Conservation (phyloP, 768 basidiomycete species). For the Xerocomus brunneocitrinus region DNA sequence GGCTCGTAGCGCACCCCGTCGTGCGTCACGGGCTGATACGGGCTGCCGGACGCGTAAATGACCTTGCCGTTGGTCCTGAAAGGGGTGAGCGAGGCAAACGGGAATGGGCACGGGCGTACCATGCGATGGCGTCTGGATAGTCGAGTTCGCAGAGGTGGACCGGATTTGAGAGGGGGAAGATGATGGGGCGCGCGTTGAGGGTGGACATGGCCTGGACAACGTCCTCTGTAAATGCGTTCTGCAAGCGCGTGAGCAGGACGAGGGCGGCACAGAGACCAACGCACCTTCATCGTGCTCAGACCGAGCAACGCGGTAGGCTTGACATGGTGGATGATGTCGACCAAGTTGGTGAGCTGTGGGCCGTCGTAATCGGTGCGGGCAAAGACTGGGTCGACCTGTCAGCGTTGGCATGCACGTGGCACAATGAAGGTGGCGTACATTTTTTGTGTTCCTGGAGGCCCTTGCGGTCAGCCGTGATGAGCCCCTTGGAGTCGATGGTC, state of each 20-base stretch:
- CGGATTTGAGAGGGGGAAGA: slow-evolving; percentile 81
- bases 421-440: slow-evolving; percentile 35
- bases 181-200: slow-evolving; percentile 66
- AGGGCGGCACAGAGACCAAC: background rate
- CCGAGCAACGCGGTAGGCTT: slow-evolving; percentile 77
- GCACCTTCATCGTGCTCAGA: slow-evolving; percentile 51
- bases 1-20: slow-evolving; percentile 51
- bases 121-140: slow-evolving; percentile 54
- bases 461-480: slow-evolving; percentile 66
- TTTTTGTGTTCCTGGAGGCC: slow-evolving; percentile 71
- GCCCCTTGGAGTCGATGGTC: slow-evolving; percentile 75
- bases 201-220: slow-evolving; percentile 61
- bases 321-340: slow-evolving; percentile 66
- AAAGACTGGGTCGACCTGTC: slow-evolving; percentile 44
- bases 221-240: slow-evolving; percentile 58
- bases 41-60: slow-evolving; percentile 71
- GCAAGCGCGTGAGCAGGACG: background rate
- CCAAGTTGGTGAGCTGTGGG: slow-evolving; percentile 52
- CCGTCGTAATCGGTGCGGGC: slow-evolving; percentile 67
- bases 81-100: background rate
- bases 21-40: slow-evolving; percentile 52
- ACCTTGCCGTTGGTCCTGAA: slow-evolving; percentile 58
- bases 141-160: slow-evolving; percentile 57
- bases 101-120: slow-evolving; percentile 33
- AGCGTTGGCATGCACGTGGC: background rate